Evolutionary conservation across 2,329 filamentous ascomycete genomes (phyloP).

Genomic region (Trichoderma lentiforme): DNA sequence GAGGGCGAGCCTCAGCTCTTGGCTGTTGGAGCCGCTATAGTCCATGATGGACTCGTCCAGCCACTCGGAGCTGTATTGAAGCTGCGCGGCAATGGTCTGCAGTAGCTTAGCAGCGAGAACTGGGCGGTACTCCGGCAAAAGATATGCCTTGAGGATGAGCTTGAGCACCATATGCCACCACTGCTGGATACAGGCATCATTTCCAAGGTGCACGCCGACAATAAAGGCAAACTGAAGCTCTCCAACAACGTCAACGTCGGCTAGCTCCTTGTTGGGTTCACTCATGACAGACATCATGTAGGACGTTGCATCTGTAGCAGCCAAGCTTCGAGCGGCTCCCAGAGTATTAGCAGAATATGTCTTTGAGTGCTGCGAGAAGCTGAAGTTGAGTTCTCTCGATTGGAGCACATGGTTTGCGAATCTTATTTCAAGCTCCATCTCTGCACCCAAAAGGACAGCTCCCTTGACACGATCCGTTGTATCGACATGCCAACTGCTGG

Average conservation of each 20-base stretch:
- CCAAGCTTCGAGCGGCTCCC: constrained; percentile 39
- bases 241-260: constrained; percentile 48
- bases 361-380: constrained; percentile 42
- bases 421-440: constrained; percentile 39
- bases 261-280: constrained; percentile 23
- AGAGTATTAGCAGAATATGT: constrained; percentile 40
- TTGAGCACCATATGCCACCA: constrained; percentile 57
- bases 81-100: constrained; percentile 51
- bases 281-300: constrained; percentile 44
- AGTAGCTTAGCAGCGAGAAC: constrained; percentile 46
- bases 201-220: constrained; percentile 55
- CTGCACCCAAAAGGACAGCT: constrained; percentile 36
- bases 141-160: constrained; percentile 49
- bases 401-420: constrained; percentile 34
- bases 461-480: constrained; percentile 52
- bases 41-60: constrained; percentile 46
- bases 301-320: constrained; percentile 47
- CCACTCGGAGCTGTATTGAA: constrained; percentile 50
- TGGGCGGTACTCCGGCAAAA: constrained; percentile 43
- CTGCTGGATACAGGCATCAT: constrained; percentile 58
- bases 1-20: constrained; percentile 45
- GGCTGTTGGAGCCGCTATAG: constrained; percentile 30
- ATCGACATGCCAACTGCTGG: constrained; percentile 49
- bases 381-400: constrained; percentile 45
- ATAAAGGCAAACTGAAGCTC: constrained; percentile 61